phyloP scores from a whole-genome alignment of 306 rosid species.

The Castanea sativa region DNA sequence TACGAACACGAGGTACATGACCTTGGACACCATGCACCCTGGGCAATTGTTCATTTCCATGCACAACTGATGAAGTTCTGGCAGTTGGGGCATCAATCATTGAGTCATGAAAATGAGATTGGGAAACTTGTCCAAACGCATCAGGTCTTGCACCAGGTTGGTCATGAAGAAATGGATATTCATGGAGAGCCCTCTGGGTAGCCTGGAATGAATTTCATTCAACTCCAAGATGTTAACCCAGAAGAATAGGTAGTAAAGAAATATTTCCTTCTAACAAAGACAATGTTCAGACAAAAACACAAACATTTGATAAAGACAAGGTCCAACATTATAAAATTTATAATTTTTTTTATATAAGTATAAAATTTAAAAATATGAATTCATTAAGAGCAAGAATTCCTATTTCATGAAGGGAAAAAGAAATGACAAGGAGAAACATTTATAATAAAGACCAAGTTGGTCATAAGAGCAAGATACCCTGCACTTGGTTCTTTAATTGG shows the following conservation, averaged over 20 bases:
- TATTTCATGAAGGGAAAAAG: constrained; percentile 3
- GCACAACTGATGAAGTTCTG: constrained; percentile 59
- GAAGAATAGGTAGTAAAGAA: constrained; percentile 11
- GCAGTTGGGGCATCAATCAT: constrained; percentile 57
- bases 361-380: neutral
- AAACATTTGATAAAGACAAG: neutral
- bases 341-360: no score
- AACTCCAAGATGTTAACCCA: constrained; percentile 35
- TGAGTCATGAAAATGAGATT: constrained; percentile 63
- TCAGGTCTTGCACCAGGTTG: constrained; percentile 57
- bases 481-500: neutral
- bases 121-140: constrained; percentile 62
- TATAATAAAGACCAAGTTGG: neutral
- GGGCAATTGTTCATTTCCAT: constrained; percentile 68
- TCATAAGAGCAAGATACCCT: neutral
- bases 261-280: neutral
- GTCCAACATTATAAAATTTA: neutral
- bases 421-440: neutral
- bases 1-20: constrained; percentile 67
- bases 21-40: constrained; percentile 60
- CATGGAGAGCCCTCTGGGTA: constrained; percentile 59
- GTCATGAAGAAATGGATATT: constrained; percentile 72
- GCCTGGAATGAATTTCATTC: constrained; percentile 56
- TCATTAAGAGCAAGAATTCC: constrained; percentile 7
- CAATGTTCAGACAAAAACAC: neutral